Conservation (phyloP, 2,329 filamentous ascomycete species). For the Clonostachys solani region DNA sequence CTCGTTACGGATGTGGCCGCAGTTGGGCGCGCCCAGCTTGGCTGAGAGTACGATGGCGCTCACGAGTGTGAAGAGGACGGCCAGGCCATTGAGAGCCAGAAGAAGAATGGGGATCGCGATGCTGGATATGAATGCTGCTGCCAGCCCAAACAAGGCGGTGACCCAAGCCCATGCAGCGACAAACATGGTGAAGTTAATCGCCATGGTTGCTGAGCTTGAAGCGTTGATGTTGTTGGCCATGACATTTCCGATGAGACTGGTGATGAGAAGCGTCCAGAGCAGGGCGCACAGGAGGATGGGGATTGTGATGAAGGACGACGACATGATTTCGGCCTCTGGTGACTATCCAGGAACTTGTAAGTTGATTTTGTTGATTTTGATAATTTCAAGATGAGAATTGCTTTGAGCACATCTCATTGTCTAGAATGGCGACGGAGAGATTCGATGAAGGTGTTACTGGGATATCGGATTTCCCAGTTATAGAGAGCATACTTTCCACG, state of each 20-base stretch:
- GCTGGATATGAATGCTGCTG: conserved; percentile 46
- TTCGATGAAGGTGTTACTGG: too few species aligned
- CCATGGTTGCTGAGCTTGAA: conserved; percentile 32
- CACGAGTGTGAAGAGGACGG: conserved; percentile 67
- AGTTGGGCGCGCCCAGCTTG: conserved; percentile 65
- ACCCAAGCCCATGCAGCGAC: conserved; percentile 63
- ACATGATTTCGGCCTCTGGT: too few species aligned
- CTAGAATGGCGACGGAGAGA: too few species aligned
- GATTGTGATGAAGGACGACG: too few species aligned
- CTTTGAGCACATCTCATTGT: too few species aligned
- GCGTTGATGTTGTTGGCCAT: conserved; percentile 45
- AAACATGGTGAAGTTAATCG: conserved; percentile 66
- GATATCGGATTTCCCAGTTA: too few species aligned
- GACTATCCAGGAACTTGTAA: too few species aligned
- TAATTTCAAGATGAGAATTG: too few species aligned
- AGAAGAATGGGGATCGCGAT: conserved; percentile 48
- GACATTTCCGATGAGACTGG: conserved; percentile 54
- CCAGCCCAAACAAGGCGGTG: conserved; percentile 58
- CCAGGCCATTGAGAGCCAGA: conserved; percentile 52
- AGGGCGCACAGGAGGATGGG: conserved; percentile 26
- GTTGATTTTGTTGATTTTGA: too few species aligned
- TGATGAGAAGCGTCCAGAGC: conserved; percentile 47
- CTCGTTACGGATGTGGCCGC: conserved; percentile 41
- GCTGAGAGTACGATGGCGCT: conserved; percentile 66
- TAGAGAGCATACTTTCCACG: too few species aligned